These are phyloP conservation scores for Capsicum chinense DNA, from an alignment of 257 asterid genomes.

Conservation along the genomic window DNA sequence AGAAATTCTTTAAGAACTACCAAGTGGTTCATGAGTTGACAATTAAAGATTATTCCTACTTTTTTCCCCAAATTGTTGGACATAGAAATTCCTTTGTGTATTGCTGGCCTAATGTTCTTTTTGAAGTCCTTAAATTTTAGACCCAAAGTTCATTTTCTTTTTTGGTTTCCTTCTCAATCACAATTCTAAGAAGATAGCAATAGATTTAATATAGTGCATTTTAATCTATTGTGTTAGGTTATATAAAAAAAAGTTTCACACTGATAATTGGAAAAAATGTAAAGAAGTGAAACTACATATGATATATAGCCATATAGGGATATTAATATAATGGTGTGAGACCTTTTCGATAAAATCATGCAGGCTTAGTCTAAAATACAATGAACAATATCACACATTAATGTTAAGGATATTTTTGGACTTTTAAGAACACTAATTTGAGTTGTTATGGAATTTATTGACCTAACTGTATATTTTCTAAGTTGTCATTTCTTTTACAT, in stretches of 20 bases:
- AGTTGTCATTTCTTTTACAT: neutral
- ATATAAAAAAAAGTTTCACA: neutral
- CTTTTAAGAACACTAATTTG: neutral
- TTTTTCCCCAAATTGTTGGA: neutral
- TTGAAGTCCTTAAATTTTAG: neutral
- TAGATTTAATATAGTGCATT: neutral
- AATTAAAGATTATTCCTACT: neutral
- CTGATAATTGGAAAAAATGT: too few species aligned
- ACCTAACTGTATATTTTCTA: neutral
- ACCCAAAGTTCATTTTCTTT: neutral
- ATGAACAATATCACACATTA: too few species aligned
- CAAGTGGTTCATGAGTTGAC: constrained; percentile 3
- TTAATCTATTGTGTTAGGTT: neutral
- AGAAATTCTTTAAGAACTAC: neutral
- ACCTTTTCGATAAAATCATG: neutral
- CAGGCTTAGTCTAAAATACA: neutral
- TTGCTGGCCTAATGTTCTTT: neutral
- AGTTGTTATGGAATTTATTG: neutral
- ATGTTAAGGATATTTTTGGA: too few species aligned
- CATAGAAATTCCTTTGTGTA: neutral
- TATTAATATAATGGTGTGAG: too few species aligned
- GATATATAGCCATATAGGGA: too few species aligned
- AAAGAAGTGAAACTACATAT: neutral
- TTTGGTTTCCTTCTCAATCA: neutral
- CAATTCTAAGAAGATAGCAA: neutral